phyloP scores from a whole-genome alignment of 305 asterid species.

The Stenogyne calaminthoides region DNA sequence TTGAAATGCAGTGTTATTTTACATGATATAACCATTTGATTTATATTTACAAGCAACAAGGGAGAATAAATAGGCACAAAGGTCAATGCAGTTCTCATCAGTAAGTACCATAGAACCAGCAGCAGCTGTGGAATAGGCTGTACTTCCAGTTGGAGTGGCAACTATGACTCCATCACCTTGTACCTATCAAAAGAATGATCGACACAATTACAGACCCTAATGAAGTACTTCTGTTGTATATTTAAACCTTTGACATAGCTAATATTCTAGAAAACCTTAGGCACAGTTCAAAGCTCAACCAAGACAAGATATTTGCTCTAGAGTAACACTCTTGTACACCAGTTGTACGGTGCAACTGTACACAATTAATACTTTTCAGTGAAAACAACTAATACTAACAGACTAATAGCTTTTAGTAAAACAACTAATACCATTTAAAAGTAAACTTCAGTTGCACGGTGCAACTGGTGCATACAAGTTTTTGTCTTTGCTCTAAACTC shows the following conservation, averaged over 20 bases:
- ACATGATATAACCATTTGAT: not conserved
- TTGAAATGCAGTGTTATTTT: not conserved
- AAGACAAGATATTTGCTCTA: not conserved
- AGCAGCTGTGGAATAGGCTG: constrained; percentile 98
- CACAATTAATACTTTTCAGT: too few species aligned
- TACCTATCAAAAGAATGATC: constrained; percentile 55
- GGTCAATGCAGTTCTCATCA: not conserved
- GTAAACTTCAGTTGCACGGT: too few species aligned
- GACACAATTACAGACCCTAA: constrained; percentile 22
- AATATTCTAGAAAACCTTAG: constrained; percentile 9
- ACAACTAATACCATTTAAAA: too few species aligned
- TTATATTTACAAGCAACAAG: not conserved
- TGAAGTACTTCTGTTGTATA: constrained; percentile 3
- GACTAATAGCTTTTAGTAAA: too few species aligned
- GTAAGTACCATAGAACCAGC: constrained; percentile 96
- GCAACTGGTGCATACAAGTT: too few species aligned
- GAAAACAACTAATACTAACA: too few species aligned
- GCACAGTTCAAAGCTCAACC: not conserved
- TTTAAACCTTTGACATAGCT: constrained; percentile 7
- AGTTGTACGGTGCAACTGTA: too few species aligned
- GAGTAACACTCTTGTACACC: too few species aligned
- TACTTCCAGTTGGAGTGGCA: constrained; percentile 99
- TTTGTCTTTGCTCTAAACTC: not conserved
- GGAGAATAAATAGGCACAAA: constrained; percentile 13
- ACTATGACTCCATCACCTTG: constrained; percentile 99